Conservation (phyloP, 495 filamentous ascomycete species). For the Penicillium lagena region DNA sequence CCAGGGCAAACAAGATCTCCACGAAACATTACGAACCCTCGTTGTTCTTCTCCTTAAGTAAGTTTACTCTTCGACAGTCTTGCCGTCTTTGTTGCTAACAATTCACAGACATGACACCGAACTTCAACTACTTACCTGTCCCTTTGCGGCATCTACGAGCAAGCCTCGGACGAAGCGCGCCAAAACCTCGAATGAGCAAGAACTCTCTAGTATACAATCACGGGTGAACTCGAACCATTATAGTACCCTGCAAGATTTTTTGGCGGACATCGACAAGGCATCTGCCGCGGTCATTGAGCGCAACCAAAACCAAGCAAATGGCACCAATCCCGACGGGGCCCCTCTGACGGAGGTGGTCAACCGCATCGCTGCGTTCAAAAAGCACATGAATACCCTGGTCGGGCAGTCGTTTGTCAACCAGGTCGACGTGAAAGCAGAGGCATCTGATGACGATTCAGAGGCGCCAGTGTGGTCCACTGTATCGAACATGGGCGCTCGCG, state of each 20-base stretch:
- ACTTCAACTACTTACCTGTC: constrained; percentile 36
- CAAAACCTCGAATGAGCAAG: constrained; percentile 36
- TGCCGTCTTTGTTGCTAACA: constrained; percentile 10
- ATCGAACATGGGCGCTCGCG: constrained; percentile 22
- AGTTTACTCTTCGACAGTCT: background rate
- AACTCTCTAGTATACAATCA: constrained; percentile 31
- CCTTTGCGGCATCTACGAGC: constrained; percentile 31
- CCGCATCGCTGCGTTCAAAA: constrained; percentile 41
- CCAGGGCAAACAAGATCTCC: constrained; percentile 30
- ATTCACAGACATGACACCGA: constrained; percentile 34
- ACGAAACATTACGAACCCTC: constrained; percentile 35
- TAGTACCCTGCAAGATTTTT: constrained; percentile 38
- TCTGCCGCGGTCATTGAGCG: constrained; percentile 37
- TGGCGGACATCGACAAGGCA: constrained; percentile 46
- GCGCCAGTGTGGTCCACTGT: constrained; percentile 17
- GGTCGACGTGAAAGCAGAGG: constrained; percentile 33
- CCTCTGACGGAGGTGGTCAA: constrained; percentile 34
- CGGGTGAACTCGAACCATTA: constrained; percentile 38
- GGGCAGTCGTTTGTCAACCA: constrained; percentile 32
- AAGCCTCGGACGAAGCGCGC: constrained; percentile 44
- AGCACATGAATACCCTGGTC: constrained; percentile 42
- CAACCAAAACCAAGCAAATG: constrained; percentile 30
- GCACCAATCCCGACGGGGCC: constrained; percentile 21
- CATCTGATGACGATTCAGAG: constrained; percentile 32
- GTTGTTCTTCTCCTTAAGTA: constrained; percentile 35